Base-by-base conservation (phyloP, 2,329 filamentous ascomycete genomes). In the Cryphonectria radicalis region DNA sequence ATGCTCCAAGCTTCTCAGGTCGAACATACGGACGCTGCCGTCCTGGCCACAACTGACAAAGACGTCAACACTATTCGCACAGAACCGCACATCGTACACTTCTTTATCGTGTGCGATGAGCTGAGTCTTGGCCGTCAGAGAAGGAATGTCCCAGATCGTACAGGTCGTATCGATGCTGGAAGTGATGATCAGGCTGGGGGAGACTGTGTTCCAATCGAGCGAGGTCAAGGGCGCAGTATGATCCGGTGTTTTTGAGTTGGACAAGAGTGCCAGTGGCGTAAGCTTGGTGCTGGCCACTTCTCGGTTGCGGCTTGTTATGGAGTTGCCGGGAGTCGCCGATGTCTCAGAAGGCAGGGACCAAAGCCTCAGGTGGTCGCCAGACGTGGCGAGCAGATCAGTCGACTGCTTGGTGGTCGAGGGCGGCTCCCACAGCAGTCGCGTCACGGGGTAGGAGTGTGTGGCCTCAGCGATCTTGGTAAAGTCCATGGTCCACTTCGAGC, bases 121-220 rank as follows among this genome's bases (percentile, higher is more conserved):
- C 80, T 99, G 96, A 1, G 96, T 99, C 83, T 99, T 99, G 67
- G 96, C 96, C 0, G 96, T 99, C 74, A 99, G 86, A 0, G 96
- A 98, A 4, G 96, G 96, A 70, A 99, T 99, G 80, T 99, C 96
- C 96, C 96, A 99, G 75, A 99, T 99, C 5, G 96, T 99, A 83
- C 96, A 99, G 7, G 96, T 99, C 1, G 96, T 99, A 79, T 99
- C 96, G 78, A 99, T 99, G 80, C 95, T 98, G 4, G 95, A 98
- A 0, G 96, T 99, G 78, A 99, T 99, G 79, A 99, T 99, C 68
- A 99, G 86, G 80, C 95, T 98, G 0, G 96, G 96, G 35, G 94
- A 97, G 67, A 99, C 92, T 1, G 93, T 97, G 78, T 99, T 99
- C 96, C 96, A 99, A 80, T 99, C 96, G 63, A 99, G 86, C 22